phyloP scores from a whole-genome alignment of 495 filamentous ascomycete species.

The Pseudotulostoma volvatum region DNA sequence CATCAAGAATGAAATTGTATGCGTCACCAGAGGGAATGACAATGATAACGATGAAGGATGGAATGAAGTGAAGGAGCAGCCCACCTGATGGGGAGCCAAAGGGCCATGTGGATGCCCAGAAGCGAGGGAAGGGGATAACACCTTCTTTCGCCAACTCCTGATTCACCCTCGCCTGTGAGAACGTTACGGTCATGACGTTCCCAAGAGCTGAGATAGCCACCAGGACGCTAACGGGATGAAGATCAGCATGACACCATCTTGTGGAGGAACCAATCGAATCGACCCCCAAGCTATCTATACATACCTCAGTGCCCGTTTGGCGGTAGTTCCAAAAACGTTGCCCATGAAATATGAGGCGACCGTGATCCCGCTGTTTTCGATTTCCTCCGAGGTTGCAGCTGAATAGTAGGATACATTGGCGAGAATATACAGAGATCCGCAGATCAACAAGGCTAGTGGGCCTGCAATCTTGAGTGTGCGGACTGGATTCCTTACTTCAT shows the following conservation, averaged over 20 bases:
- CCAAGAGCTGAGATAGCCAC: constrained; percentile 48
- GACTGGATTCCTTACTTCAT: constrained; percentile 54
- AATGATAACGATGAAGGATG: constrained; percentile 43
- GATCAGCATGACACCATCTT: too few species aligned
- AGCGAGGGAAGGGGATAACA: constrained; percentile 44
- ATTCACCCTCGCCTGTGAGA: constrained; percentile 45
- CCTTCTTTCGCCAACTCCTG: constrained; percentile 48
- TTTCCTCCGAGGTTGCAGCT: constrained; percentile 45
- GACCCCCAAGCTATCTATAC: too few species aligned
- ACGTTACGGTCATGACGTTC: constrained; percentile 58
- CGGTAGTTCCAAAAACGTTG: constrained; percentile 37
- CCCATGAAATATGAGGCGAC: constrained; percentile 51
- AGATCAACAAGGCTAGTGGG: constrained; percentile 38
- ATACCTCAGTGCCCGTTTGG: constrained; percentile 12
- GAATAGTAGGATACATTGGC: constrained; percentile 54
- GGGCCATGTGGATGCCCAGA: constrained; percentile 43
- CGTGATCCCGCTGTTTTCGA: constrained; percentile 43
- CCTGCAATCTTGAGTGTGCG: constrained; percentile 45
- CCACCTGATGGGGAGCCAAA: constrained; percentile 48
- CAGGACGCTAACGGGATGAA: constrained; percentile 16
- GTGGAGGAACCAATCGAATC: too few species aligned
- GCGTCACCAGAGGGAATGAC: constrained; percentile 43
- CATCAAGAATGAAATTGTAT: constrained; percentile 52
- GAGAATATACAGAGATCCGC: constrained; percentile 43
- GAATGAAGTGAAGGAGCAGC: constrained; percentile 46